Conservation (phyloP, 23 red algal genomes). For the Agarophyton chilense region DNA sequence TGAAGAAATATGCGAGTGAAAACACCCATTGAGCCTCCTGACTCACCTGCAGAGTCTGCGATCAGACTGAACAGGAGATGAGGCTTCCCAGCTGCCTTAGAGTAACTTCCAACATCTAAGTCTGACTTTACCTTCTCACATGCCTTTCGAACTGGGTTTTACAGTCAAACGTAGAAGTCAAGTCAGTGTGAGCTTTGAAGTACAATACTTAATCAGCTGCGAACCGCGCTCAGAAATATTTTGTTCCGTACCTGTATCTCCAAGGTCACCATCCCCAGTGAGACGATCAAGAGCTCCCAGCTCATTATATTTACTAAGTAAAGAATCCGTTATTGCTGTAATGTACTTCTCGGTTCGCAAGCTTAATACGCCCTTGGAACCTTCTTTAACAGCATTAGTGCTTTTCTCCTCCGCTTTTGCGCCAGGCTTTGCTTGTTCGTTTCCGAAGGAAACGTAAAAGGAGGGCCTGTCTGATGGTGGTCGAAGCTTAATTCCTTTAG, state of each 20-base stretch:
- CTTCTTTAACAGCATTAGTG: background rate
- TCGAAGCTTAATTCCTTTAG: conserved; percentile 17
- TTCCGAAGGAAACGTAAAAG: background rate
- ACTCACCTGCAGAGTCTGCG: background rate
- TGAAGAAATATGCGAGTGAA: conserved; percentile 51
- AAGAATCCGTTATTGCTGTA: conserved; percentile 13
- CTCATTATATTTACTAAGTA: background rate
- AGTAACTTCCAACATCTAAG: conserved; percentile 17
- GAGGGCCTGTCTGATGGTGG: conserved; percentile 7
- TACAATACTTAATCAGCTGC: too few species aligned
- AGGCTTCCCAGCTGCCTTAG: conserved; percentile 44
- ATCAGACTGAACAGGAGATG: conserved; percentile 27
- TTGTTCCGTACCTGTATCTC: conserved; percentile 64
- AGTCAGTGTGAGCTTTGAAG: too few species aligned
- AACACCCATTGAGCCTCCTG: conserved; percentile 38
- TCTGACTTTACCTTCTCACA: conserved; percentile 28
- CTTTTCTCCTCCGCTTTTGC: background rate
- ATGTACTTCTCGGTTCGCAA: conserved; percentile 28
- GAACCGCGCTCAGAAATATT: too few species aligned
- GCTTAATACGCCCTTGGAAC: background rate
- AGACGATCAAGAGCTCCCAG: conserved; percentile 34
- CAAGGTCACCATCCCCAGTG: conserved; percentile 71
- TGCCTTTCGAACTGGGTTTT: conserved; percentile 8
- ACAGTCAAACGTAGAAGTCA: background rate
- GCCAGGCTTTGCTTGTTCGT: too few species aligned